Conservation (phyloP, 2,329 filamentous ascomycete species). For the Aspergillus terreus region DNA sequence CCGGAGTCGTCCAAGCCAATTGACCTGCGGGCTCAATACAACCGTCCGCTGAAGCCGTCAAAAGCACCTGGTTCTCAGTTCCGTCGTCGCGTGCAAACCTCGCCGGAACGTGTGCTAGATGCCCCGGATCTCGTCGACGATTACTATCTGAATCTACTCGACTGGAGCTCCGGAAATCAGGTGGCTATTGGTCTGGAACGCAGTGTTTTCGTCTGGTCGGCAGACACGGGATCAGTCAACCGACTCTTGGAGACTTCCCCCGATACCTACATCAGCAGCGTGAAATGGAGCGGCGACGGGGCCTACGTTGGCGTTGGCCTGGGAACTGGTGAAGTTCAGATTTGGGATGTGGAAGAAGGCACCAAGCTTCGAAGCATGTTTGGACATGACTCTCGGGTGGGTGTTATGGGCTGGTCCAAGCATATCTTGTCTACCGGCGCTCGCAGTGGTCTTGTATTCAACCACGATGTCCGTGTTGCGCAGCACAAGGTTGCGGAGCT, state of each 20-base stretch:
- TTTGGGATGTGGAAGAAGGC: conserved; percentile 96
- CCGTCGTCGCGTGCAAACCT: conserved; percentile 86
- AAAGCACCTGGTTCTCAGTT: conserved; percentile 75
- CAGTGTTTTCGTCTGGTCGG: conserved; percentile 97
- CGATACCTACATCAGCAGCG: conserved; percentile 95
- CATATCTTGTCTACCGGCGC: conserved; percentile 93
- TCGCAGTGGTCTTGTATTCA: conserved; percentile 91
- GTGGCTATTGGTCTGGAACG: conserved; percentile 96
- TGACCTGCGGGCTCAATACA: conserved; percentile 96
- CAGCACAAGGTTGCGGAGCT: conserved; percentile 98
- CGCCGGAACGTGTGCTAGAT: conserved; percentile 92
- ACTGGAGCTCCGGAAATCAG: conserved; percentile 98
- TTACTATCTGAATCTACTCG: conserved; percentile 97
- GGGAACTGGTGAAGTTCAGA: conserved; percentile 93
- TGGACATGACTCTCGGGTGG: conserved; percentile 92
- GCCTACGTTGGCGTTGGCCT: conserved; percentile 95
- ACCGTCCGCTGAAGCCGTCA: conserved; percentile 82
- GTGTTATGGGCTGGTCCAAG: conserved; percentile 99
- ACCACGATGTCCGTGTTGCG: conserved; percentile 96
- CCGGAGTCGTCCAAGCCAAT: conserved; percentile 98
- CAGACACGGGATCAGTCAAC: conserved; percentile 84
- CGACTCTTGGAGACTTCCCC: conserved; percentile 81
- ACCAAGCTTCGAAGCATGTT: conserved; percentile 98
- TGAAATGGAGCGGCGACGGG: conserved; percentile 97
- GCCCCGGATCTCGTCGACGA: conserved; percentile 94